Conservation (phyloP, 768 basidiomycete species). For the Ramaria sp. region DNA sequence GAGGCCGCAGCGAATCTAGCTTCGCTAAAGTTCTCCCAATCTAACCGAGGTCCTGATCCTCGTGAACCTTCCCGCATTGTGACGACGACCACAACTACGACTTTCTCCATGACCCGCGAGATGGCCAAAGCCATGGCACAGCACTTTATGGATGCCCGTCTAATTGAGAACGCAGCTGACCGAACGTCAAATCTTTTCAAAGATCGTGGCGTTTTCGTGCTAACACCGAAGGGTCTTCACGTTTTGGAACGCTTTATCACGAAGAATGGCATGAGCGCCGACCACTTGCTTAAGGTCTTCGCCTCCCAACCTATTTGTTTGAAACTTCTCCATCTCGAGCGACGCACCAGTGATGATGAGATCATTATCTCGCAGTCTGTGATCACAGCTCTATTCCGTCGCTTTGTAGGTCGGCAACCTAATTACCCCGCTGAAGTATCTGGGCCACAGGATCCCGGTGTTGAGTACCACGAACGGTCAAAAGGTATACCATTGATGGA, state of each 20-base stretch:
- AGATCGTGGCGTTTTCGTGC: constrained; percentile 90
- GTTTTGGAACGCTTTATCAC: constrained; percentile 99
- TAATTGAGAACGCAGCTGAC: constrained; percentile 95
- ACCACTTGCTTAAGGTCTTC: constrained; percentile 85
- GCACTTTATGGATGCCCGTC: constrained; percentile 97
- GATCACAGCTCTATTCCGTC: constrained; percentile 88
- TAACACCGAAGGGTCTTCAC: constrained; percentile 97
- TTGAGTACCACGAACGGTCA: constrained; percentile 69
- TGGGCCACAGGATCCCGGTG: constrained; percentile 39
- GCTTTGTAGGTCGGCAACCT: constrained; percentile 83
- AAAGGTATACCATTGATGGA: constrained; percentile 67
- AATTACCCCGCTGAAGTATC: constrained; percentile 53
- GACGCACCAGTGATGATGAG: constrained; percentile 88
- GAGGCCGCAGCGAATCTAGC: constrained; percentile 90
- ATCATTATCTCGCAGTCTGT: constrained; percentile 93
- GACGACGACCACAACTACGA: constrained; percentile 98
- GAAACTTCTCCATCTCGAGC: constrained; percentile 94
- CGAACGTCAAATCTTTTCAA: constrained; percentile 85
- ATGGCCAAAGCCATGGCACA: constrained; percentile 99
- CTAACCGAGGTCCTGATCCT: constrained; percentile 96
- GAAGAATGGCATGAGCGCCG: constrained; percentile 96
- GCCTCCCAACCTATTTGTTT: constrained; percentile 90
- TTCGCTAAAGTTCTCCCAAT: constrained; percentile 97
- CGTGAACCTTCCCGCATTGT: constrained; percentile 96
- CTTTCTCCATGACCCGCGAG: constrained; percentile 98